Evolutionary conservation across 2,329 filamentous ascomycete species (phyloP).

Genomic region (Alternaria burnsii): DNA sequence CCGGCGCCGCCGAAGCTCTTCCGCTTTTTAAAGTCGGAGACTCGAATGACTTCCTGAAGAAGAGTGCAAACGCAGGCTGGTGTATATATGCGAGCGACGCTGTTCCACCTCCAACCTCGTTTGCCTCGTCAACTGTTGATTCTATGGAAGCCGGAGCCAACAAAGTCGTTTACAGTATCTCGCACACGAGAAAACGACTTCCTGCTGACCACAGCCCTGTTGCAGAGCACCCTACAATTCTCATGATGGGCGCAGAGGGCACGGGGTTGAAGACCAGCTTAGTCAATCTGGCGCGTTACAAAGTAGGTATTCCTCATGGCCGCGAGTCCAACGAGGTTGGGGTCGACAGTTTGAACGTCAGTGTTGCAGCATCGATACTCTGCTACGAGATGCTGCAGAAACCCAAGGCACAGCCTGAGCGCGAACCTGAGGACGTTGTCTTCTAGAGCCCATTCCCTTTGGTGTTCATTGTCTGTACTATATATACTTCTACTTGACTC

Average conservation of each 20-base stretch:
- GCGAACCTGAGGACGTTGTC: slow-evolving; percentile 25
- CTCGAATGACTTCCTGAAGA: slow-evolving; percentile 73
- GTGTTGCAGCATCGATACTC: slow-evolving; percentile 82
- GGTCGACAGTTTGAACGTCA: slow-evolving; percentile 93
- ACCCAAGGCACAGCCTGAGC: slow-evolving; percentile 26
- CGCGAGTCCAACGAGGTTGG: slow-evolving; percentile 58
- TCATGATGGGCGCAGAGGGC: slow-evolving; percentile 68
- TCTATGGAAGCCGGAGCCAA: slow-evolving; percentile 31
- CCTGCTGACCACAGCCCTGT: slow-evolving; percentile 40
- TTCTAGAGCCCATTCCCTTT: slow-evolving; percentile 26
- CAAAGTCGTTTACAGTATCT: slow-evolving; percentile 37
- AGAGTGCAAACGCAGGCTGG: slow-evolving; percentile 79
- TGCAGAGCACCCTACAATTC: slow-evolving; percentile 68
- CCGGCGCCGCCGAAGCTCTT: slow-evolving; percentile 84
- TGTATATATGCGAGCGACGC: slow-evolving; percentile 76
- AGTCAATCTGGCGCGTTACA: slow-evolving; percentile 67
- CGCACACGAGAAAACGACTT: slow-evolving; percentile 30
- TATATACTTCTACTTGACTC: not conserved
- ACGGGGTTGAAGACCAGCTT: slow-evolving; percentile 39
- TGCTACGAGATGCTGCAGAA: slow-evolving; percentile 71
- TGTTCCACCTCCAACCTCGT: slow-evolving; percentile 21
- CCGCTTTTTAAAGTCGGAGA: slow-evolving; percentile 75
- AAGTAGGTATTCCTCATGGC: slow-evolving; percentile 68
- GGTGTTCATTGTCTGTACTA: slow-evolving; percentile 11
- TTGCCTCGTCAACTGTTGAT: not conserved